Conservation (phyloP, 2,329 filamentous ascomycete genomes). For the Endoconidiophora polonica region DNA sequence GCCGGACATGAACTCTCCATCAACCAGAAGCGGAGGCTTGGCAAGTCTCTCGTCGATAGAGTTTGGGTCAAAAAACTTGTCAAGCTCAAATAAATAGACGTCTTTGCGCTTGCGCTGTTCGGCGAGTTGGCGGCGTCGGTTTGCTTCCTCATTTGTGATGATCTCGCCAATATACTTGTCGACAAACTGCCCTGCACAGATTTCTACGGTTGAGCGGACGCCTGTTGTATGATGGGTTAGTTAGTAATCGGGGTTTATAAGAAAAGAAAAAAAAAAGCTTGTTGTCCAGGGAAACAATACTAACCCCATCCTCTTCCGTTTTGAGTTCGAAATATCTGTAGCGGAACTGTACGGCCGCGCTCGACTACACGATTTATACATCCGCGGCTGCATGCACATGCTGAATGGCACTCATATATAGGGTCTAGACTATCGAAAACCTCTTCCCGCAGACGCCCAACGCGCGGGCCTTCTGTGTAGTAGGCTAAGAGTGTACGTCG, state of each 20-base stretch:
- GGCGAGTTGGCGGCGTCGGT: conserved; percentile 41
- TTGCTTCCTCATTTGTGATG: conserved; percentile 47
- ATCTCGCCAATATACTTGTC: conserved; percentile 64
- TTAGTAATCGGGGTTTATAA: background rate
- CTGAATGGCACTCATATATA: conserved; percentile 67
- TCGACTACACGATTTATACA: conserved; percentile 68
- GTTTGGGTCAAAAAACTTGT: conserved; percentile 53
- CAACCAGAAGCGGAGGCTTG: conserved; percentile 41
- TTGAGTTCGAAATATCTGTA: conserved; percentile 61
- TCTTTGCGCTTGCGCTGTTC: conserved; percentile 47
- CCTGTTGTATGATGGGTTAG: conserved; percentile 23
- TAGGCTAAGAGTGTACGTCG: conserved; percentile 36
- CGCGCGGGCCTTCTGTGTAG: conserved; percentile 34
- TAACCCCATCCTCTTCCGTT: conserved; percentile 56
- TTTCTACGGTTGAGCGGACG: conserved; percentile 44
- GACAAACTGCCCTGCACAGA: conserved; percentile 60
- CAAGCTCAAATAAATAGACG: conserved; percentile 63
- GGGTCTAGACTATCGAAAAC: conserved; percentile 38
- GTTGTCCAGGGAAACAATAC: conserved; percentile 14
- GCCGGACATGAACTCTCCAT: conserved; percentile 62
- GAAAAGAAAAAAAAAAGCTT: background rate
- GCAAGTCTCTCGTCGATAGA: conserved; percentile 40
- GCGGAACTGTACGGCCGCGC: conserved; percentile 48
- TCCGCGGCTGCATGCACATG: conserved; percentile 43
- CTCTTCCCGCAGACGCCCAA: conserved; percentile 34